Conservation (phyloP, 176 grass and related monocot genomes). For the Triticum aestivum region DNA sequence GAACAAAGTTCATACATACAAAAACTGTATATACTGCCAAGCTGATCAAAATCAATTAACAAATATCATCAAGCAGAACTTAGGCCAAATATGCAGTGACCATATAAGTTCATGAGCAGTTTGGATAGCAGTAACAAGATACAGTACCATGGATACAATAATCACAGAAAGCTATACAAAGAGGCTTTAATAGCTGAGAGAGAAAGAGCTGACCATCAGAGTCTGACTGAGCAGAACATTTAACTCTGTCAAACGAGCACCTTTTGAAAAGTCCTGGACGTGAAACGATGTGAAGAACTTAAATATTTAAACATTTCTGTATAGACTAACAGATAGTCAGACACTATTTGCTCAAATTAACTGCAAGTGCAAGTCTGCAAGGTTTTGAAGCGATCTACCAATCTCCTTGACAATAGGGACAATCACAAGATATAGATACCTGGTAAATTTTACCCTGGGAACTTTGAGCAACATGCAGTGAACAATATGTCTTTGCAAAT, state of each 20-base stretch:
- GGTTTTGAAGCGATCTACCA: not conserved
- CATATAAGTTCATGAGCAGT: slow-evolving; percentile 1
- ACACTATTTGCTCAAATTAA: slow-evolving; percentile 22
- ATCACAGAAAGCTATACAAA: slow-evolving; percentile 6
- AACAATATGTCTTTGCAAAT: slow-evolving; percentile 90
- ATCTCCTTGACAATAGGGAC: slow-evolving; percentile 16
- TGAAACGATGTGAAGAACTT: slow-evolving; percentile 22
- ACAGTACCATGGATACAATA: slow-evolving; percentile 1
- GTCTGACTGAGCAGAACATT: slow-evolving; percentile 92
- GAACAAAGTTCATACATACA: not conserved
- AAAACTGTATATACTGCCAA: not conserved
- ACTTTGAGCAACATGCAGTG: slow-evolving; percentile 37
- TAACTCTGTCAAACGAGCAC: slow-evolving; percentile 74
- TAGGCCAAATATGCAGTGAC: slow-evolving; percentile 2
- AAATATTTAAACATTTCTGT: slow-evolving; percentile 16
- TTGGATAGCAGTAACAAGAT: slow-evolving; percentile 15
- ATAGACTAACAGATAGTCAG: slow-evolving; percentile 29
- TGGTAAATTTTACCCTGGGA: slow-evolving; percentile 53
- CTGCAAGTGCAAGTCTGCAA: slow-evolving; percentile 5
- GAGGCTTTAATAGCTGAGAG: slow-evolving; percentile 28
- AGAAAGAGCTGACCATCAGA: slow-evolving; percentile 77
- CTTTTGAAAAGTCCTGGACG: slow-evolving; percentile 89
- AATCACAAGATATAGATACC: slow-evolving; percentile 46
- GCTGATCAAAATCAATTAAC: not conserved
- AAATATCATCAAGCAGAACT: slow-evolving; percentile 12